Evolutionary conservation across 345 rosid genomes (phyloP), one percentile per base, ranked within the genome.

Genomic region (Ceriops tagal): DNA sequence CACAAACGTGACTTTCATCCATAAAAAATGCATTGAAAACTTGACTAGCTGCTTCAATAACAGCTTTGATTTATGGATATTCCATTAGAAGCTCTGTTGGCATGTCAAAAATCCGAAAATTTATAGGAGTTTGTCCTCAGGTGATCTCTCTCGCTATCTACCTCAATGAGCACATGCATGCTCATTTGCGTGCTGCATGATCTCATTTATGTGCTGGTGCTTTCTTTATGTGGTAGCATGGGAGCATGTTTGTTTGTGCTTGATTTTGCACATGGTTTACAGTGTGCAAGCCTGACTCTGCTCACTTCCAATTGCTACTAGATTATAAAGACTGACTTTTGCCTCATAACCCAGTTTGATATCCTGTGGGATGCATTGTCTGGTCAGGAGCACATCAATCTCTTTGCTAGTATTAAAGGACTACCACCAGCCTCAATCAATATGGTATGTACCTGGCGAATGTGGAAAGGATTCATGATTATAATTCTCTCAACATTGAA

Each of bases 51-150:
- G 49, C 24, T 46, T 61, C 34, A n/a, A 66, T 18, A 57, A 77
- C 90, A 93, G 95, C 97, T 53, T 70, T 89, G 68, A 83, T 91
- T 56, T 91, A 86, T 70, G 91, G 96, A 65, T 32, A 83, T 77
- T 93, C 97, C 1, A 79, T 89, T 72, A 79, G 90, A 78, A 89
- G 88, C 77, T 80, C 92, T 18, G 88, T 87, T 64, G 91, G 95
- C 69, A 88, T 91, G 98, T 83, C 98, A 73, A 89, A 85, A 76
- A 86, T 93, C 76, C 84, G 82, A 64, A 81, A 78, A 78, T 74
- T 86, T 24, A 89, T 89, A 2, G 98, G 98, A 66, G 95, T 93
- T 78, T 93, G 97, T 82, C 98, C 97, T 61, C 98, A 89, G 96
- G 98, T 93, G 49, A 31, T 63, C 30, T 58, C 61, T 59, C 65